Percentiles rank a stretch among this genome's conserved stretches.
These are phyloP conservation scores for Saccharum officinarum DNA, from an alignment of 176 grass and related monocot species.

Conservation along the genomic window DNA sequence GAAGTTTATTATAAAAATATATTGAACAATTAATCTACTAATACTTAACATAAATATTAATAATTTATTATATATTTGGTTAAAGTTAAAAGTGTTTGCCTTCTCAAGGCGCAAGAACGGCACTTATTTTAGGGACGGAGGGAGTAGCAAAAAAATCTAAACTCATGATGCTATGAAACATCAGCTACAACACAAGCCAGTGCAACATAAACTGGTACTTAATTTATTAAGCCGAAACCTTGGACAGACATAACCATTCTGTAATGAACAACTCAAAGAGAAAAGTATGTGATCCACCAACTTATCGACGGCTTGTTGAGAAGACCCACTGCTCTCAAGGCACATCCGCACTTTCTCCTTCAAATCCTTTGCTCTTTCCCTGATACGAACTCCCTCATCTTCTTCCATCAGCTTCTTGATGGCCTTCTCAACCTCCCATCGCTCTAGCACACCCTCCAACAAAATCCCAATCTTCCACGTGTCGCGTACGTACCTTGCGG, in stretches of 20 bases:
- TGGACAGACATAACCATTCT: no score
- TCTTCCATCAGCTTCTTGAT: conserved; percentile 4
- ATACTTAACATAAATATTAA: no score
- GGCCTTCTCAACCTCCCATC: background rate
- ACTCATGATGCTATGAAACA: no score
- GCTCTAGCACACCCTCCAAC: background rate
- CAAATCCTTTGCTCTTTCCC: background rate
- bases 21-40: no score
- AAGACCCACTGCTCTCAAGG: background rate
- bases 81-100: no score
- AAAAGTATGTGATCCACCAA: conserved; percentile 24
- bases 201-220: background rate
- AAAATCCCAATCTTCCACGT: background rate
- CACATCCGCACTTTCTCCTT: background rate
- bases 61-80: no score
- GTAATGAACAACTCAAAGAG: background rate
- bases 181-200: background rate
- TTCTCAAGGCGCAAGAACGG: no score
- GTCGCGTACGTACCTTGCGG: background rate
- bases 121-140: no score
- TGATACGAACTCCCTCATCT: background rate
- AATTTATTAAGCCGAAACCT: no score
- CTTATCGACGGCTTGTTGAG: background rate
- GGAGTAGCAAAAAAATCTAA: no score
- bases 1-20: no score